A percentile compares a stretch with the other conserved stretches of the same genome.
Conservation (phyloP, 2,329 filamentous ascomycete species). For the Arthroderma sp. region DNA sequence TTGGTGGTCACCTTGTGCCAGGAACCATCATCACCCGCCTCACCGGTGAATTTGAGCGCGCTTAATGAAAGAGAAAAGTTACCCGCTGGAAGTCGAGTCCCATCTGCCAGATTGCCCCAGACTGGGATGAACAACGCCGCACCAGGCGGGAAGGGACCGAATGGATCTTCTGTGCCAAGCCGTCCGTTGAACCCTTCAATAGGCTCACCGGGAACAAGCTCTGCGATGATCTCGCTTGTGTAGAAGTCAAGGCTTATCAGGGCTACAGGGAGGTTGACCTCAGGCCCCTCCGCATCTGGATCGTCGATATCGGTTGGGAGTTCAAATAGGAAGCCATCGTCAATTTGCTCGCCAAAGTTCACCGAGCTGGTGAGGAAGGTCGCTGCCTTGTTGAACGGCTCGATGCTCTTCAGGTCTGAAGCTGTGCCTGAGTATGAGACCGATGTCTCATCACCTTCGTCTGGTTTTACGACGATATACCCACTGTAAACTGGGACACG, state of each 20-base stretch:
- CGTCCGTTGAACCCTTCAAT: constrained; percentile 5
- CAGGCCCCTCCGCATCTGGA: constrained; percentile 26
- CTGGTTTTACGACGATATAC: constrained; percentile 16
- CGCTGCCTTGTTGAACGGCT: constrained; percentile 1
- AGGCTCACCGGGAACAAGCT: neutral
- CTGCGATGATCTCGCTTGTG: constrained; percentile 1
- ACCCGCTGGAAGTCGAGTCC: constrained; percentile 1
- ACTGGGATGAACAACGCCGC: constrained; percentile 1
- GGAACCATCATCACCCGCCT: neutral
- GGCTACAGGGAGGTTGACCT: constrained; percentile 38
- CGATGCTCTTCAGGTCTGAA: constrained; percentile 36
- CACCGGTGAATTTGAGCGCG: constrained; percentile 1
- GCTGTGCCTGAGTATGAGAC: constrained; percentile 45
- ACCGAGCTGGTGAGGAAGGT: constrained; percentile 1
- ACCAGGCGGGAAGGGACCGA: constrained; percentile 3
- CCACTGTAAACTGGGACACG: constrained; percentile 6
- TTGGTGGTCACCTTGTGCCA: constrained; percentile 2
- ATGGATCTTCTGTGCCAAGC: constrained; percentile 1
- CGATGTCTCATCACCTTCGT: constrained; percentile 17
- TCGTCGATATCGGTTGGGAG: constrained; percentile 5
- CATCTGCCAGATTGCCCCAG: constrained; percentile 5
- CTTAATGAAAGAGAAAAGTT: constrained; percentile 3
- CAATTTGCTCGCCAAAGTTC: constrained; percentile 1
- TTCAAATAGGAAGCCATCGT: constrained; percentile 1
- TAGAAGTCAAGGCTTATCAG: constrained; percentile 14